A percentile compares a stretch with the other conserved stretches of the same genome.
Conservation (phyloP, 1,284 basidiomycete species). For the Taiwanofungus camphoratus region DNA sequence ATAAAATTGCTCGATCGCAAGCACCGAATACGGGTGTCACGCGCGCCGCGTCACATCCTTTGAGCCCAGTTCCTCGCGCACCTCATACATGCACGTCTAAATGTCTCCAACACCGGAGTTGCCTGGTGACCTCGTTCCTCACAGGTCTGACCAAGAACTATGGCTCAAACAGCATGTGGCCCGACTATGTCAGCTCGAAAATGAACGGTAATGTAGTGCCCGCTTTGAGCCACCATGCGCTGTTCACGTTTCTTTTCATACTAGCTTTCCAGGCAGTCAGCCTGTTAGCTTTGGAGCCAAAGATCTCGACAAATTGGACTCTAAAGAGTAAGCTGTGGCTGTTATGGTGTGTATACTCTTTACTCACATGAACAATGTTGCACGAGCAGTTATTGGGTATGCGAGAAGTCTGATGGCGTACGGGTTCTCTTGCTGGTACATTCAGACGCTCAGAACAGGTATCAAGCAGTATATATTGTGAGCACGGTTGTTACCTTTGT, state of each 20-base stretch:
- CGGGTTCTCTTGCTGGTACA: constrained; percentile 86
- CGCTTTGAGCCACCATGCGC: not conserved
- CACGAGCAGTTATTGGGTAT: constrained; percentile 87
- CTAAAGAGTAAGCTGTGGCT: constrained; percentile 62
- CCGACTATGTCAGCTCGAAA: constrained; percentile 55
- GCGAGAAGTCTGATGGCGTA: constrained; percentile 98
- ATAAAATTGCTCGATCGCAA: too few relatives aligned
- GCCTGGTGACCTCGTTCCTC: constrained; percentile 53
- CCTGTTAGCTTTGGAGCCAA: constrained; percentile 79
- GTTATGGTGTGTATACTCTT: constrained; percentile 3
- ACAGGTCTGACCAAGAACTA: constrained; percentile 48
- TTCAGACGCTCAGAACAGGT: constrained; percentile 55
- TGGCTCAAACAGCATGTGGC: constrained; percentile 66
- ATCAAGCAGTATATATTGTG: constrained; percentile 82
- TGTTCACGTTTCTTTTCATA: not conserved
- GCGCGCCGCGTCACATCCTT: constrained; percentile 3
- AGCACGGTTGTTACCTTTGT: constrained; percentile 23
- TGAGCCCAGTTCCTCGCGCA: not conserved
- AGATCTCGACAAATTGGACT: constrained; percentile 74
- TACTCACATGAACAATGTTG: constrained; percentile 3
- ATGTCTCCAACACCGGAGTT: constrained; percentile 57
- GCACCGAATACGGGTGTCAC: too few relatives aligned
- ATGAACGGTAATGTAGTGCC: constrained; percentile 41
- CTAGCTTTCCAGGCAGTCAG: constrained; percentile 86
- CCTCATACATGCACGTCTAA: constrained; percentile 1